Conservation (phyloP, 805 yeast genomes). For the Naumovozyma castellii region DNA sequence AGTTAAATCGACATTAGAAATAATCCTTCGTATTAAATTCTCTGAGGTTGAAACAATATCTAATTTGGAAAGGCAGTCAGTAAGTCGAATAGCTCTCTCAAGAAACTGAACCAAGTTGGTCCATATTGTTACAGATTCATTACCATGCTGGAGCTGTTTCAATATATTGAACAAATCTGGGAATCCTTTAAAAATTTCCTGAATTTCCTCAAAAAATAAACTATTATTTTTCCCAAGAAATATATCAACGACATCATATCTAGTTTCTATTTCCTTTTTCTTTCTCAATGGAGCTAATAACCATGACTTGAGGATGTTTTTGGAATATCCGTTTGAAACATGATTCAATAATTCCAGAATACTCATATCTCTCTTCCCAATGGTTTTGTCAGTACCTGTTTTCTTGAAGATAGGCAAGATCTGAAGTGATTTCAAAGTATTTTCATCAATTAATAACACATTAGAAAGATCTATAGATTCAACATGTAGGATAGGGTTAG, state of each 20-base stretch:
- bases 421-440: slow-evolving; percentile 17
- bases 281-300: slow-evolving; percentile 30
- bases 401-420: slow-evolving; percentile 14
- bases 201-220: slow-evolving; percentile 15
- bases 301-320: slow-evolving; percentile 27
- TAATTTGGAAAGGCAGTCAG: slow-evolving; percentile 7
- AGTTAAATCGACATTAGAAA: slow-evolving; percentile 4
- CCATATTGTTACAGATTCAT: slow-evolving; percentile 26
- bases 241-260: slow-evolving; percentile 24
- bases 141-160: slow-evolving; percentile 20
- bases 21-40: slow-evolving; percentile 11
- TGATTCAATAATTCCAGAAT: slow-evolving; percentile 12
- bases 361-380: slow-evolving; percentile 13
- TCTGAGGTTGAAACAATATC: slow-evolving; percentile 1
- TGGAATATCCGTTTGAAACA: slow-evolving; percentile 28
- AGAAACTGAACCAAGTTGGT: slow-evolving; percentile 20
- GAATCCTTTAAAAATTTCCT: slow-evolving; percentile 15
- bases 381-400: slow-evolving; percentile 9
- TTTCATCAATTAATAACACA: slow-evolving; percentile 19
- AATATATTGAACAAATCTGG: slow-evolving; percentile 25
- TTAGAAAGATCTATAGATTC: slow-evolving; percentile 6
- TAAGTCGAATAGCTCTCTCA: slow-evolving; percentile 11
- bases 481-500: slow-evolving; percentile 3
- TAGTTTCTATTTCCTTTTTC: slow-evolving; percentile 19
- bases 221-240: slow-evolving; percentile 18